Conservation (phyloP, 257 asterid species). For the Lithospermum erythrorhizon region DNA sequence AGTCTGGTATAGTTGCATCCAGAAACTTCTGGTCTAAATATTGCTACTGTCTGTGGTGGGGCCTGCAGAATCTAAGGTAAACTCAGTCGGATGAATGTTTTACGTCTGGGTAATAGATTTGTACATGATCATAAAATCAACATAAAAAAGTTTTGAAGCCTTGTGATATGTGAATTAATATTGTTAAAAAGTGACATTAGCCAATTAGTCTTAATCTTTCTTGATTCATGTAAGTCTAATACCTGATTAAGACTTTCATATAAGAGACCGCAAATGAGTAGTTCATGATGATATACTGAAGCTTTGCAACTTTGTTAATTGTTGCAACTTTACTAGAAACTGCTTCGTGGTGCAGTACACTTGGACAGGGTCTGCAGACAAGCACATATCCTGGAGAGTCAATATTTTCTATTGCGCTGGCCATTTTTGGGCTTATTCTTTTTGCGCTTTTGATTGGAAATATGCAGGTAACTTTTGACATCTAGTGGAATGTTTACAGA, state of each 20-base stretch:
- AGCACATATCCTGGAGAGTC: conserved; percentile 97
- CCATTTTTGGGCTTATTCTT: conserved; percentile 88
- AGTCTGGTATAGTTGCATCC: conserved; percentile 66
- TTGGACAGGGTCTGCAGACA: conserved; percentile 96
- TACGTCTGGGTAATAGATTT: not conserved
- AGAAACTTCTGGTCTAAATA: conserved; percentile 60
- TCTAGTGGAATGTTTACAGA: not conserved
- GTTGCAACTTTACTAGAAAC: not conserved
- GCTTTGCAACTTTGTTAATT: not conserved
- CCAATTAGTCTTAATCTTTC: not conserved
- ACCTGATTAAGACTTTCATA: not conserved
- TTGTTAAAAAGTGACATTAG: not conserved
- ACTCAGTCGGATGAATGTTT: not conserved
- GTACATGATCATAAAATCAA: not conserved
- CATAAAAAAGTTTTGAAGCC: not conserved
- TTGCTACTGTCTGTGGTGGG: conserved; percentile 99
- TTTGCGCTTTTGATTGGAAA: conserved; percentile 95
- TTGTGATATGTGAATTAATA: no score
- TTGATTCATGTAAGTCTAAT: not conserved
- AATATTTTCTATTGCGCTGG: conserved; percentile 87
- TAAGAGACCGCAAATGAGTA: not conserved
- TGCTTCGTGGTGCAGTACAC: conserved; percentile 53
- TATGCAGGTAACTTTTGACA: conserved; percentile 66
- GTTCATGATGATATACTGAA: not conserved
- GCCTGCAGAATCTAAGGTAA: conserved; percentile 95